These are phyloP conservation scores for Pichia eremophila DNA, from an alignment of 805 yeast species.

Conservation along the genomic window DNA sequence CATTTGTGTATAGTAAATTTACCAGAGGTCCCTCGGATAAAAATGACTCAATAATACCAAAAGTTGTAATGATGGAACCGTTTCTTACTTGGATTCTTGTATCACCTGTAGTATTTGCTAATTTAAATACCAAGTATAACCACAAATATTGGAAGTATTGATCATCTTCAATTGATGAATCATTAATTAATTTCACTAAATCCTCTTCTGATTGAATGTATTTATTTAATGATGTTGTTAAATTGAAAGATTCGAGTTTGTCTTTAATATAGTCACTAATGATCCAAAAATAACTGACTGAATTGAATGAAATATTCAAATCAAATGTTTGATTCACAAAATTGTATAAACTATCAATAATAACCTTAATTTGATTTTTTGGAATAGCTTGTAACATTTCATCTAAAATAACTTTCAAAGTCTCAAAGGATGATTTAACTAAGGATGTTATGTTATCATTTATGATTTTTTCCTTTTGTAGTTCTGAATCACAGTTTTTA, in stretches of 20 bases:
- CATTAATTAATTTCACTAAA: constrained; percentile 10
- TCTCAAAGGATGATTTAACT: constrained; percentile 65
- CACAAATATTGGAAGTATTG: constrained; percentile 37
- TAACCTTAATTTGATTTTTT: constrained; percentile 44
- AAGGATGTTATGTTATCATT: constrained; percentile 42
- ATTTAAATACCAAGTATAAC: constrained; percentile 52
- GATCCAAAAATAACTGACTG: constrained; percentile 87
- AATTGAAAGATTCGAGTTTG: constrained; percentile 14
- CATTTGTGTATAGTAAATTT: constrained; percentile 57
- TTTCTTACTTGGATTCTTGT: constrained; percentile 73
- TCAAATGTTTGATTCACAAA: constrained; percentile 68
- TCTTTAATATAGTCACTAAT: constrained; percentile 67
- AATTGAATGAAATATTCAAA: constrained; percentile 80
- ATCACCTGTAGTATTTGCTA: constrained; percentile 58
- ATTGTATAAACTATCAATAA: constrained; percentile 63
- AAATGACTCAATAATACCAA: constrained; percentile 70
- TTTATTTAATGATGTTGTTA: not conserved
- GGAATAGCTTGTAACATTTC: constrained; percentile 77
- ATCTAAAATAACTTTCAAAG: constrained; percentile 73
- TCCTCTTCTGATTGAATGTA: constrained; percentile 16
- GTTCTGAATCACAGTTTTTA: constrained; percentile 14
- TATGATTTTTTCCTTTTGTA: constrained; percentile 26
- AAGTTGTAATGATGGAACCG: constrained; percentile 84
- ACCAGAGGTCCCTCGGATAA: constrained; percentile 52
- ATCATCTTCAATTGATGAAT: constrained; percentile 12